Conservation (phyloP, 495 filamentous ascomycete genomes). For the Aspergillus sclerotioniger region DNA sequence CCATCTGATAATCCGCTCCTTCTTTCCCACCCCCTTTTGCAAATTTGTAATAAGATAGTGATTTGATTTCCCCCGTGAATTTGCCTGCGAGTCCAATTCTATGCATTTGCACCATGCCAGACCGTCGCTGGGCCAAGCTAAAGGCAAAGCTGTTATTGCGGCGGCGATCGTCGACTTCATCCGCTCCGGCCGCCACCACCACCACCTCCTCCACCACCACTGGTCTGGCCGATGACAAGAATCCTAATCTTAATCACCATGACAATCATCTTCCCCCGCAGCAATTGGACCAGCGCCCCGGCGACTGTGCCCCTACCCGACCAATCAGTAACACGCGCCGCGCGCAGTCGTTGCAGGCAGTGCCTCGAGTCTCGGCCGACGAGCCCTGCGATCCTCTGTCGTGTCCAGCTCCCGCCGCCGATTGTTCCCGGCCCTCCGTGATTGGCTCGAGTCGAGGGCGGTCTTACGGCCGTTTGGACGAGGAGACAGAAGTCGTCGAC, state of each 20-base stretch:
- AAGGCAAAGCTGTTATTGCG: slow-evolving; percentile 33
- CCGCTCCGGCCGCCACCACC: slow-evolving; percentile 4
- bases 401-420: not conserved
- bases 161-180: slow-evolving; percentile 38
- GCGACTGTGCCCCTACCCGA: no score
- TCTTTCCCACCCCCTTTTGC: not conserved
- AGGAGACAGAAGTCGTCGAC: not conserved
- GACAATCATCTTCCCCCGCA: no score
- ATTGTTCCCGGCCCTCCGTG: slow-evolving; percentile 2
- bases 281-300: no score
- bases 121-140: slow-evolving; percentile 36
- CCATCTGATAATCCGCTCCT: not conserved
- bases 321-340: not conserved
- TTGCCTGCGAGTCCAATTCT: not conserved
- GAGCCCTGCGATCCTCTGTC: not conserved
- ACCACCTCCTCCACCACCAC: slow-evolving; percentile 26
- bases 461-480: slow-evolving; percentile 7
- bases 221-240: not conserved
- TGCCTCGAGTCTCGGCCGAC: not conserved
- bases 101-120: slow-evolving; percentile 29
- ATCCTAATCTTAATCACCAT: not conserved
- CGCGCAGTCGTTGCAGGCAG: not conserved
- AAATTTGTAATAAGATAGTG: not conserved
- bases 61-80: not conserved
- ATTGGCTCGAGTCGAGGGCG: slow-evolving; percentile 2